Base-by-base conservation (phyloP, 306 rosid genomes). In the Lathyrus sativus region DNA sequence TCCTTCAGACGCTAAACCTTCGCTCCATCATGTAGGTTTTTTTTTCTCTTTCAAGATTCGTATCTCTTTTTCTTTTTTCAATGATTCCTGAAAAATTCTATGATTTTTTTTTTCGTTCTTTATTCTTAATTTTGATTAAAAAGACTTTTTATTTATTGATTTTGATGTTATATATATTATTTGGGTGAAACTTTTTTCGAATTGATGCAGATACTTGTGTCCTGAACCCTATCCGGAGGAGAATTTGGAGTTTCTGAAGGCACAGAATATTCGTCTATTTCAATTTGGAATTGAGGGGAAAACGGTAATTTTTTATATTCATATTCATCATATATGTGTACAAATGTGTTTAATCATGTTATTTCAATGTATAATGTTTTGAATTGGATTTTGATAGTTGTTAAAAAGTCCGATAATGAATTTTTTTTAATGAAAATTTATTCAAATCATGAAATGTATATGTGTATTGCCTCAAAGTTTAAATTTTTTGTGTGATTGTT, bases 201-300 rank as follows among this genome's bases (percentile, higher is more conserved):
- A 64, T 45, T 75, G 65, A 70, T 65, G 80, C 92, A 92, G 98
- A 83, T 89, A 88, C 74, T 77, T 92, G 88, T 92, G 98, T 75
- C 85, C 96, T 1, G 96, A 92, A 18, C 93, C 98, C 3, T 92
- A 89, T 62, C 92, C 95, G 0, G 85, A 86, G 71, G 95, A 89
- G 76, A 92, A 88, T 74, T 71, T 89, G 81, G 90, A 85, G 81
- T 89, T 92, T 45, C 89, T 92, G 45, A 74, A 81, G 8, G 75
- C 86, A 1, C 85, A 82, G 45, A 85, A 82, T 58, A 89, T 92
- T 81, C 85, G 57, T 12, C 89, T 92, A 46, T 77, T 87, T 58
- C 98, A 92, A 74, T 92, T 92, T 74, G 96, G 89, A 71, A 92
- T 92, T 4, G 98, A 89, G 76, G 98, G 98, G 60, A 92, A 83